A percentile compares a stretch with the other conserved stretches of the same genome.
Evolutionary conservation across 2,329 filamentous ascomycete genomes (phyloP).

Genomic region (Fusarium acutatum): DNA sequence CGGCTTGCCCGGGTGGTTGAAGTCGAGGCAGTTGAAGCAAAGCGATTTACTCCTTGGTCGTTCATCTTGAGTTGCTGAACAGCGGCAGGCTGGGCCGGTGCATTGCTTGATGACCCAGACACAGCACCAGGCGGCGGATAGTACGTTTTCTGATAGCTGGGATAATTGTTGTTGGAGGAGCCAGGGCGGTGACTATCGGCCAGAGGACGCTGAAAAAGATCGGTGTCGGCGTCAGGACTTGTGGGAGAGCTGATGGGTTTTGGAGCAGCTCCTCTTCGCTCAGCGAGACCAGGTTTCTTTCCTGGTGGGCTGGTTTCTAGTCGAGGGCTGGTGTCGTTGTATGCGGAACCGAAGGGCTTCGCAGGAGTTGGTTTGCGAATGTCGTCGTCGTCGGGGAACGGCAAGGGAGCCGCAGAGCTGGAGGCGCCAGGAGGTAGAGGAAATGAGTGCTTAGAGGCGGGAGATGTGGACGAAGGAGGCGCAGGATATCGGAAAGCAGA

Average conservation of each 20-base stretch:
- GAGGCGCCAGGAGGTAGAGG: conserved; percentile 73
- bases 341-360: conserved; percentile 56
- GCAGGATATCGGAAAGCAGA: conserved; percentile 60
- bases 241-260: conserved; percentile 86
- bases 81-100: conserved; percentile 31
- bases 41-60: conserved; percentile 66
- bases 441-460: conserved; percentile 64
- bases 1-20: conserved; percentile 92
- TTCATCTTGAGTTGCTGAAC: conserved; percentile 44
- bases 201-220: conserved; percentile 77
- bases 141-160: conserved; percentile 66
- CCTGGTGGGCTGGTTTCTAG: conserved; percentile 65
- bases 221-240: conserved; percentile 78
- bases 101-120: conserved; percentile 47
- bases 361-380: conserved; percentile 55
- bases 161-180: conserved; percentile 53
- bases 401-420: conserved; percentile 71
- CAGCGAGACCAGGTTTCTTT: conserved; percentile 74
- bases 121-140: conserved; percentile 64
- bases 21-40: conserved; percentile 85
- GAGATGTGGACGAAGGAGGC: conserved; percentile 54
- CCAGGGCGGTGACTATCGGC: conserved; percentile 53
- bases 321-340: conserved; percentile 62
- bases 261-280: conserved; percentile 82
- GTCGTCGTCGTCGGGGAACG: conserved; percentile 78